phyloP scores from a whole-genome alignment of 1,139 yeast genomes.

The Citeromyces siamensis region DNA sequence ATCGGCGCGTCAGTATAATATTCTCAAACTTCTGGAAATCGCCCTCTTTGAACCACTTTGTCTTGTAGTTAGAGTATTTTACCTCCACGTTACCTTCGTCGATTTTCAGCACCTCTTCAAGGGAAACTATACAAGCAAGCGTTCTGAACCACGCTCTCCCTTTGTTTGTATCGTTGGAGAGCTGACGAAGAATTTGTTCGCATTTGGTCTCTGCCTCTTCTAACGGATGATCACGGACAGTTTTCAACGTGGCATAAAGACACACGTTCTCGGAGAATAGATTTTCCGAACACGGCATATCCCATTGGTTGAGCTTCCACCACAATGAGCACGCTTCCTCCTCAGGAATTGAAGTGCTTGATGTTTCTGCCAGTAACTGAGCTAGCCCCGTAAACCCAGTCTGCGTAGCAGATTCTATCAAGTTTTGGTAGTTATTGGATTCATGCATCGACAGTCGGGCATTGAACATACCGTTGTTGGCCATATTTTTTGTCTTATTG shows the following conservation, averaged over 20 bases:
- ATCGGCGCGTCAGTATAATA: constrained; percentile 27
- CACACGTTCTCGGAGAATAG: constrained; percentile 23
- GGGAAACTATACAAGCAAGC: constrained; percentile 22
- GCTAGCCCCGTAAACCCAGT: constrained; percentile 41
- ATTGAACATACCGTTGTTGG: constrained; percentile 47
- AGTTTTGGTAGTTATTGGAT: constrained; percentile 6
- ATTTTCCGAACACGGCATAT: constrained; percentile 31
- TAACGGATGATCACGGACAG: constrained; percentile 22
- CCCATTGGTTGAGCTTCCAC: constrained; percentile 72
- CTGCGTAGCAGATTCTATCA: constrained; percentile 26
- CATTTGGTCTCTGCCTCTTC: constrained; percentile 10
- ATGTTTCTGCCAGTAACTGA: constrained; percentile 13
- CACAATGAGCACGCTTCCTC: neutral
- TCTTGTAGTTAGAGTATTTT: constrained; percentile 7
- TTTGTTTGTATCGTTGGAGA: constrained; percentile 8
- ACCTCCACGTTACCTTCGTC: constrained; percentile 7
- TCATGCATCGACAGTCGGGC: constrained; percentile 19
- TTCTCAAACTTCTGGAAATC: constrained; percentile 27
- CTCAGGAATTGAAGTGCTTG: neutral
- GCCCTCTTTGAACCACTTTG: constrained; percentile 25
- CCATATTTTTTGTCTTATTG: constrained; percentile 28
- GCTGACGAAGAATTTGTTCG: constrained; percentile 13
- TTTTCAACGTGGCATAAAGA: constrained; percentile 35
- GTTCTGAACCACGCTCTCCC: constrained; percentile 23
- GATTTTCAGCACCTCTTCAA: constrained; percentile 13